Conservation (phyloP, 805 yeast species). For the Candida verbasci region DNA sequence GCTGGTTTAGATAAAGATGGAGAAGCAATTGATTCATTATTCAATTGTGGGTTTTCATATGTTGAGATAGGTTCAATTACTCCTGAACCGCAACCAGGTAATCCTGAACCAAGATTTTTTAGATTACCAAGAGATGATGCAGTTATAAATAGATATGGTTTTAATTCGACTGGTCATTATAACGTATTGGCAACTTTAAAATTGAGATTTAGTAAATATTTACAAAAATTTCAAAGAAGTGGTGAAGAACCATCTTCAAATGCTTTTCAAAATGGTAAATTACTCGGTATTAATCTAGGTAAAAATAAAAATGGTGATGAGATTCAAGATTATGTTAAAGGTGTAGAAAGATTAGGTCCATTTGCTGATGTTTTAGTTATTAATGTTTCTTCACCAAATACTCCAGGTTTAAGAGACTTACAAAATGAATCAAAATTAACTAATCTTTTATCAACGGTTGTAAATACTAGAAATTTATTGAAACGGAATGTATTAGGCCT, state of each 20-base stretch:
- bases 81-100: conserved; percentile 91
- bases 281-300: conserved; percentile 83
- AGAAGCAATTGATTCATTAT: conserved; percentile 80
- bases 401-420: conserved; percentile 88
- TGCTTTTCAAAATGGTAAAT: conserved; percentile 59
- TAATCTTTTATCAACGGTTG: conserved; percentile 62
- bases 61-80: conserved; percentile 94
- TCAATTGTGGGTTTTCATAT: conserved; percentile 76
- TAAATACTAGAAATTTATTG: conserved; percentile 56
- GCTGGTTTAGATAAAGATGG: conserved; percentile 96
- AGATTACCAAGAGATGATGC: conserved; percentile 82
- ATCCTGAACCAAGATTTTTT: conserved; percentile 89
- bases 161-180: conserved; percentile 86
- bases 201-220: conserved; percentile 50
- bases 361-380: conserved; percentile 86
- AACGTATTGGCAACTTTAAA: conserved; percentile 65
- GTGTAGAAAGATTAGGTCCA: conserved; percentile 77
- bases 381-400: conserved; percentile 92
- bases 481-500: conserved; percentile 36
- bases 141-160: conserved; percentile 91
- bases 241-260: conserved; percentile 25
- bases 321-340: conserved; percentile 76
- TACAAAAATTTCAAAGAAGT: conserved; percentile 12
- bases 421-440: conserved; percentile 76
- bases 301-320: conserved; percentile 93